A percentile compares a stretch with the other conserved stretches of the same genome.
Conservation (phyloP, 2,329 filamentous ascomycete genomes). For the Magnaporthiopsis incrustans region DNA sequence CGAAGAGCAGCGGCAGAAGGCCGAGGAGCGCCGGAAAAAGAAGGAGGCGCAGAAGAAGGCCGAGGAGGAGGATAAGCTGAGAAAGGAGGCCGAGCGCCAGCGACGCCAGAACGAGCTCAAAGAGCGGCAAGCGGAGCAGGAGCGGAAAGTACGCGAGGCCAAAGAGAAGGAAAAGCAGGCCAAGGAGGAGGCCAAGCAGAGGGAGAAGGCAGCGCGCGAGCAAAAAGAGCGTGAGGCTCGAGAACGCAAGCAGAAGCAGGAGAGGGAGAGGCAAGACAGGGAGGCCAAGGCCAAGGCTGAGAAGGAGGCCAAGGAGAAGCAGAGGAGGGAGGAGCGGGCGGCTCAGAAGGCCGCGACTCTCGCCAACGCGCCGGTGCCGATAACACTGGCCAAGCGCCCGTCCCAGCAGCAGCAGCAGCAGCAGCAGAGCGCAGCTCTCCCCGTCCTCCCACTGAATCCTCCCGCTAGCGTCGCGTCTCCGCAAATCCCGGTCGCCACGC, state of each 20-base stretch:
- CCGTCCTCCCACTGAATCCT: slow-evolving; percentile 50
- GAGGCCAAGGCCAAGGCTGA: slow-evolving; percentile 35
- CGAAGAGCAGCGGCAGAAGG: slow-evolving; percentile 73
- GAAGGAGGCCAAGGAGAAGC: slow-evolving; percentile 30
- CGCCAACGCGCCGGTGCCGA: slow-evolving; percentile 21
- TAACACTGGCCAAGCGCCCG: slow-evolving; percentile 31
- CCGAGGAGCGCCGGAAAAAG: slow-evolving; percentile 86
- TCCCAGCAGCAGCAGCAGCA: slow-evolving; percentile 22
- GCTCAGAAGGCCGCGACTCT: slow-evolving; percentile 31
- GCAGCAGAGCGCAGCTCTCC: slow-evolving; percentile 30
- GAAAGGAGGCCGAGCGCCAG: slow-evolving; percentile 79
- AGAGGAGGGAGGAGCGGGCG: slow-evolving; percentile 36
- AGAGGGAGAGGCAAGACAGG: slow-evolving; percentile 46
- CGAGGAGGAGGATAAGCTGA: slow-evolving; percentile 77
- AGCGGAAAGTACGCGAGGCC: slow-evolving; percentile 73
- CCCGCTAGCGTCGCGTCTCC: slow-evolving; percentile 63
- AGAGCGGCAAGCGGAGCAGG: slow-evolving; percentile 75
- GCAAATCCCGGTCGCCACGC: slow-evolving; percentile 69
- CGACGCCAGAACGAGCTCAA: slow-evolving; percentile 75
- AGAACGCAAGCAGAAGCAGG: slow-evolving; percentile 47
- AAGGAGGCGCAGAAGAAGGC: slow-evolving; percentile 85
- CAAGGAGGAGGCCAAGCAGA: slow-evolving; percentile 73
- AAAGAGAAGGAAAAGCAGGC: slow-evolving; percentile 77
- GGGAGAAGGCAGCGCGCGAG: slow-evolving; percentile 63
- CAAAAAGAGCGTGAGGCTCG: slow-evolving; percentile 55